A percentile compares a stretch with the other conserved stretches of the same genome.
These are phyloP conservation scores for Aspergillus fischeri DNA, from an alignment of 2,329 filamentous ascomycete species.

Conservation along the genomic window DNA sequence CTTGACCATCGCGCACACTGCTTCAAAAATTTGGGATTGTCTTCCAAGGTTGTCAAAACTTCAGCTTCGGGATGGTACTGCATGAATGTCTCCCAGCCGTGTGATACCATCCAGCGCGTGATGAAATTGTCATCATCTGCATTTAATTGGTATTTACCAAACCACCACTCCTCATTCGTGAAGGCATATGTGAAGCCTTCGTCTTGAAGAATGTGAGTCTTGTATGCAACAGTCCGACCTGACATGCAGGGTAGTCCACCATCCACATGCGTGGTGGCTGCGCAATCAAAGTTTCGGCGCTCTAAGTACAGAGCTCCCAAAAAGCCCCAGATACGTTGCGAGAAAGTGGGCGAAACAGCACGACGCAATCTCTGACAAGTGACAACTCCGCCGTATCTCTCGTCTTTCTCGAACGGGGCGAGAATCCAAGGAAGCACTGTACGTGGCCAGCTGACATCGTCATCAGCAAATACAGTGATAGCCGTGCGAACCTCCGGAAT, in stretches of 20 bases:
- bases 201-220: conserved; percentile 80
- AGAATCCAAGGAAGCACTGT: conserved; percentile 88
- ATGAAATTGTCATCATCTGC: conserved; percentile 98
- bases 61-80: conserved; percentile 90
- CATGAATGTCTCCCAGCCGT: conserved; percentile 91
- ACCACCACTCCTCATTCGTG: conserved; percentile 82
- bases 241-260: conserved; percentile 97
- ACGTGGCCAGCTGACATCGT: conserved; percentile 88
- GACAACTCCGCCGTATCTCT: conserved; percentile 78
- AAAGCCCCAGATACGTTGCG: conserved; percentile 74
- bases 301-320: conserved; percentile 89
- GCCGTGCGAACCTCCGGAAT: conserved; percentile 78
- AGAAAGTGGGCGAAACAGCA: conserved; percentile 56
- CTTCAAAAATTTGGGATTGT: conserved; percentile 81
- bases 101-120: conserved; percentile 88
- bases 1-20: conserved; percentile 94
- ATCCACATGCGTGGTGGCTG: conserved; percentile 89
- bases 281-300: conserved; percentile 93
- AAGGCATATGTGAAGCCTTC: conserved; percentile 83
- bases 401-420: conserved; percentile 79
- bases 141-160: conserved; percentile 78
- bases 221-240: conserved; percentile 87
- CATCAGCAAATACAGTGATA: conserved; percentile 90
- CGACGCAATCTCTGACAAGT: conserved; percentile 84
- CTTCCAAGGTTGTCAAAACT: conserved; percentile 88